phyloP scores from a whole-genome alignment of 257 asterid genomes.

The Schizonepeta tenuifolia region DNA sequence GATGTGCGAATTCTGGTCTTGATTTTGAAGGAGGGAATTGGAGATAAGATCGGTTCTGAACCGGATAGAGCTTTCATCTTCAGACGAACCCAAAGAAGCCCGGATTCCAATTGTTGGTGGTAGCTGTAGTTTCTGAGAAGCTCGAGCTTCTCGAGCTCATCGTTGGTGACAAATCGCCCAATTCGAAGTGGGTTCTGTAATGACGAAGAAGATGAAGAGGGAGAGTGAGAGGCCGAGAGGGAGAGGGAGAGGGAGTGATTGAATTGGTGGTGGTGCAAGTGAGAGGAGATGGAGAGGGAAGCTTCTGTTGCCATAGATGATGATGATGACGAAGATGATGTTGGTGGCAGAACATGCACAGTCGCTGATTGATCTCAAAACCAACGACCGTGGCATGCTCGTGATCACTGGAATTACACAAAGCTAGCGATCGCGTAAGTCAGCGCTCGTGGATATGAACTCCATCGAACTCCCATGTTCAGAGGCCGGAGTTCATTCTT shows the following conservation, averaged over 20 bases:
- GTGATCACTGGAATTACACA: no score
- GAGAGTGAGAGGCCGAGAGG: slow-evolving; percentile 59
- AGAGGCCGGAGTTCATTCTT: no score
- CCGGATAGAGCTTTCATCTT: slow-evolving; percentile 62
- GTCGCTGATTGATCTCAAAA: no score
- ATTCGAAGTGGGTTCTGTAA: slow-evolving; percentile 50
- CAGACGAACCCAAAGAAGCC: slow-evolving; percentile 66
- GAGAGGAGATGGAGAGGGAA: slow-evolving; percentile 50
- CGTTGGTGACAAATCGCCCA: slow-evolving; percentile 60
- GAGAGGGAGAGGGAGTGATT: slow-evolving; percentile 47
- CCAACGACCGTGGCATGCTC: no score
- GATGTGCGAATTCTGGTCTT: slow-evolving; percentile 31
- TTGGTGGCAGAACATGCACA: no score
- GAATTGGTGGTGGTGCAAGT: slow-evolving; percentile 43
- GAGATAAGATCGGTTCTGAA: slow-evolving; percentile 40
- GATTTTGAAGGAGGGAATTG: slow-evolving; percentile 35
- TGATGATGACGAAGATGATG: no score
- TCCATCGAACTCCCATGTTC: no score
- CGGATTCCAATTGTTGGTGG: slow-evolving; percentile 70
- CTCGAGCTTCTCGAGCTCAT: slow-evolving; percentile 70
- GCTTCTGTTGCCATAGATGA: slow-evolving; percentile 64
- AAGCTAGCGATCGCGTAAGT: no score
- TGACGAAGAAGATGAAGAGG: slow-evolving; percentile 46
- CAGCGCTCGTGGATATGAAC: no score
- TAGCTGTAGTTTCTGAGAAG: slow-evolving; percentile 59